These are phyloP conservation scores for Hymenoscyphus infarciens DNA, from an alignment of 2,329 filamentous ascomycete species.

Conservation along the genomic window DNA sequence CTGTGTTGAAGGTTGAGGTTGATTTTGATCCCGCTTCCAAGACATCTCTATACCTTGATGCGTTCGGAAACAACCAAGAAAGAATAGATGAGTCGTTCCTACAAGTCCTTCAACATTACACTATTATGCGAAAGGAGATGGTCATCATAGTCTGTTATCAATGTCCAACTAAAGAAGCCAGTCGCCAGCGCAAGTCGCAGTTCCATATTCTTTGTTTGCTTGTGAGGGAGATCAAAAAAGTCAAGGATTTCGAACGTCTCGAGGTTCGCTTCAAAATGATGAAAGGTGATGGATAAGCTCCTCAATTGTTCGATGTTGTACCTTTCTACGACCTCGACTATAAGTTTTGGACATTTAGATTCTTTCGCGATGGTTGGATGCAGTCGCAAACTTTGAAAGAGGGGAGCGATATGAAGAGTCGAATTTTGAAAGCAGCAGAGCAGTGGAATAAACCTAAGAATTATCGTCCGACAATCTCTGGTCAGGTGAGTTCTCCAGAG, in stretches of 20 bases:
- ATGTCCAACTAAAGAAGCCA: not conserved
- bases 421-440: not conserved
- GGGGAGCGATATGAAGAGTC: not conserved
- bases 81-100: not conserved
- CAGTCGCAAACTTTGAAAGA: not conserved
- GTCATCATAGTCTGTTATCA: not conserved
- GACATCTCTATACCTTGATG: not conserved
- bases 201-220: not conserved
- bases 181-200: not conserved
- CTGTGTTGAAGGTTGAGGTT: not conserved
- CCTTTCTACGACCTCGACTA: not conserved
- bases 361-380: not conserved
- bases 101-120: not conserved
- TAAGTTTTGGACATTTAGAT: not conserved
- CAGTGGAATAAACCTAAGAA: not conserved
- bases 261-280: not conserved
- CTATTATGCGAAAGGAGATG: not conserved
- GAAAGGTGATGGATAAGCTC: not conserved
- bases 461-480: not conserved
- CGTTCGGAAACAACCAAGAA: not conserved
- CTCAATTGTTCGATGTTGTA: not conserved
- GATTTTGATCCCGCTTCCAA: not conserved
- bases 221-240: not conserved
- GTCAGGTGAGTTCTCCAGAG: not conserved
- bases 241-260: not conserved